A percentile compares a stretch with the other conserved stretches of the same genome.
Conservation (phyloP, 83 land plant genomes). For the Diphasiastrum complanatum region DNA sequence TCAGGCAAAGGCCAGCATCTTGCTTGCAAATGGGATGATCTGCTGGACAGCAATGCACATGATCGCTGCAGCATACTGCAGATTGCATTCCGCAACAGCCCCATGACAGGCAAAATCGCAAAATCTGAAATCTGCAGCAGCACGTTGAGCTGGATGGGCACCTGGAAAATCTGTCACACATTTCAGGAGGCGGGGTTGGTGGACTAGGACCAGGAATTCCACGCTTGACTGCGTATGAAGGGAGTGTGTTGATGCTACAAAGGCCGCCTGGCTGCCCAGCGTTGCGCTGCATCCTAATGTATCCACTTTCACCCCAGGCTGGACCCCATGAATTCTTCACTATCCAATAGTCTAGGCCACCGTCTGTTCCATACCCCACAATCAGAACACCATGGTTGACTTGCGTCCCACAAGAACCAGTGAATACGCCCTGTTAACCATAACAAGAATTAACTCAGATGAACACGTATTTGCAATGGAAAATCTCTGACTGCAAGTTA, state of each 20-base stretch:
- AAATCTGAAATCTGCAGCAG: background rate
- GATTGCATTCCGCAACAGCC: background rate
- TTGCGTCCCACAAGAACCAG: background rate
- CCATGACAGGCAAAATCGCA: background rate
- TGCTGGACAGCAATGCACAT: background rate
- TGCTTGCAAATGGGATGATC: background rate
- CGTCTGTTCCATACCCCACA: constrained; percentile 1
- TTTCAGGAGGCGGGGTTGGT: background rate
- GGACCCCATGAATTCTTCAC: constrained; percentile 12
- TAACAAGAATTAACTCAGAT: no score
- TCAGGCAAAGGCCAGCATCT: background rate
- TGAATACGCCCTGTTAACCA: constrained; percentile 11
- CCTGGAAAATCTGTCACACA: background rate
- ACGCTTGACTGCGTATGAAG: background rate
- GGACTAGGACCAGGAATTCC: background rate
- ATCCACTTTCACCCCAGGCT: constrained; percentile 10
- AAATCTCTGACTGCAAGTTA: no score
- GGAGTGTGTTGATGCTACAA: background rate
- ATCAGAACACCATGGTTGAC: background rate
- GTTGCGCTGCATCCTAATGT: background rate
- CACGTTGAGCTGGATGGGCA: constrained; percentile 6
- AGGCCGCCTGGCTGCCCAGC: background rate
- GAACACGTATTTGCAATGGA: no score
- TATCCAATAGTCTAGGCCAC: constrained; percentile 5
- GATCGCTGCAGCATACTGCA: background rate